Conservation (phyloP, 306 rosid species). For the Ziziphus jujuba region DNA sequence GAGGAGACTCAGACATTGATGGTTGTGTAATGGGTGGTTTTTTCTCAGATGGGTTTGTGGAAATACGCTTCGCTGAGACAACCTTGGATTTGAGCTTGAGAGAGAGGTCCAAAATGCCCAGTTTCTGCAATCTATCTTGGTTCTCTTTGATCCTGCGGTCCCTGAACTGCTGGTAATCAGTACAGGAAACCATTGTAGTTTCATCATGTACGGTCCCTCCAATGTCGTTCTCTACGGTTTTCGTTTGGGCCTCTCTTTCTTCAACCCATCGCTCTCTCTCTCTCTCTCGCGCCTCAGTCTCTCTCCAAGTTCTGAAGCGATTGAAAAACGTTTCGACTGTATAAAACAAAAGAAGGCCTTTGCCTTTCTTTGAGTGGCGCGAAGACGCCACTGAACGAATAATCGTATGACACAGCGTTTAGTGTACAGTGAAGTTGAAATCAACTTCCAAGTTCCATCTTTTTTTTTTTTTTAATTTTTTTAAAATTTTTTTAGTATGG, state of each 20-base stretch:
- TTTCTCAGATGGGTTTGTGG: conserved; percentile 2
- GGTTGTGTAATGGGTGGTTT: neutral
- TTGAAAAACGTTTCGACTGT: neutral
- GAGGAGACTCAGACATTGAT: conserved; percentile 23
- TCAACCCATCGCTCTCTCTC: conserved; percentile 24
- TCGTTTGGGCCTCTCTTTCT: conserved; percentile 15
- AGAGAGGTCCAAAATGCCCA: conserved; percentile 60
- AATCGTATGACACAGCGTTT: too few relatives aligned
- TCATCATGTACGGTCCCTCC: neutral
- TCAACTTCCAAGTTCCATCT: too few relatives aligned
- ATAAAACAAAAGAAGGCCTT: neutral
- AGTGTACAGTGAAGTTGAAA: too few relatives aligned
- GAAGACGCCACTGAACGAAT: too few relatives aligned
- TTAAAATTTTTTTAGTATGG: too few relatives aligned
- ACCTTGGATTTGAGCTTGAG: conserved; percentile 43
- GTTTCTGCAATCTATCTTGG: conserved; percentile 60
- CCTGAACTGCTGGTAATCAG: conserved; percentile 59
- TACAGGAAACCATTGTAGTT: neutral
- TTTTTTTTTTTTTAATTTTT: too few relatives aligned
- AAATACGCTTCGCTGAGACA: conserved; percentile 14
- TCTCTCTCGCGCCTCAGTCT: too few relatives aligned
- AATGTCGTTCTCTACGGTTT: neutral
- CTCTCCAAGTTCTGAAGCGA: too few relatives aligned
- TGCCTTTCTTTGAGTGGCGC: neutral
- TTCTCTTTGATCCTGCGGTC: conserved; percentile 70